Evolutionary conservation across 2,329 filamentous ascomycete species (phyloP), one percentile per base, ranked within the genome.

Genomic region (Fusarium hostae): DNA sequence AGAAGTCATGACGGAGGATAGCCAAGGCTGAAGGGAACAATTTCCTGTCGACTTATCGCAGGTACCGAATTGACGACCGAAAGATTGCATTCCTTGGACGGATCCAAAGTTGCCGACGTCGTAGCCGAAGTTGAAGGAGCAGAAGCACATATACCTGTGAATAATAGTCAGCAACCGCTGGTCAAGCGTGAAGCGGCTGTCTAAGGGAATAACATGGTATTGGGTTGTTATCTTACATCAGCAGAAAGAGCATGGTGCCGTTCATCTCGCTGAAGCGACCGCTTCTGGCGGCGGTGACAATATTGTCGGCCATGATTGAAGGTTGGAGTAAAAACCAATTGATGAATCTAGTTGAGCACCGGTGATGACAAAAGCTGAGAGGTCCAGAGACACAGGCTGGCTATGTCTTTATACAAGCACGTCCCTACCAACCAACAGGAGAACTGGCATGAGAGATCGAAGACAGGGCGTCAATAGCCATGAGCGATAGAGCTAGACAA

Each of bases 51-150:
- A 28, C 13, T 66, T 43, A 13, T 76, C 48, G 30, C 66, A 77
- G 13, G 72, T 61, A 11, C 76, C 76, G 51, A 78, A 78, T 43
- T 66, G 63, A n/a, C 62, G 67, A 10, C 63, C 56, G 30, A 78
- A 78, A 37, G 63, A 39, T 28, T 72, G 67, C 76, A 78, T 78
- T 12, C 59, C 75, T 47, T 78, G 76, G 9, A 78, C 75, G 10
- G 73, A 76, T 6, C 73, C 68, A 59, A 77, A 77, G 20, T 64
- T 77, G 41, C 76, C 74, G 24, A 77, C 76, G 44, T 77, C 76
- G 34, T 71, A 77, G 10, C 76, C 76, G 59, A 76, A 77, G 58
- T 77, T 77, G 59, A 77, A 77, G 13, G 74, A 72, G 22, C 74
- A 76, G 20, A 71, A 52, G 12, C 68, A 68, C 74, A 77, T 71